These are phyloP conservation scores for Samsoniella hepiali DNA, from an alignment of 2,329 filamentous ascomycete species.

Conservation along the genomic window DNA sequence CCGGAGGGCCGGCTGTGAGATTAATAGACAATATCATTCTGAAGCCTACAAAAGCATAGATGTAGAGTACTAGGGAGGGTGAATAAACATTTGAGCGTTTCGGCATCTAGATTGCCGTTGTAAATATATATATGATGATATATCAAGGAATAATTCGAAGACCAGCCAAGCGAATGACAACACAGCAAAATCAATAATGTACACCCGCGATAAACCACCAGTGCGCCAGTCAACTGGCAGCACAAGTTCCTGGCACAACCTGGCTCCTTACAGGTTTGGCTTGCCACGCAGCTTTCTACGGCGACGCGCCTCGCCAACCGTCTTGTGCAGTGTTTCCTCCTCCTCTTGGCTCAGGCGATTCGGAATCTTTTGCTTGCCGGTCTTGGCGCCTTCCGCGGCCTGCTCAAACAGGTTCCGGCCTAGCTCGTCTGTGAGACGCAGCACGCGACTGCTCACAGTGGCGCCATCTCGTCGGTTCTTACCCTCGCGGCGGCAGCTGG, in stretches of 20 bases:
- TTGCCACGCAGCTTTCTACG: constrained; percentile 49
- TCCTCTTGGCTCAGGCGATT: constrained; percentile 51
- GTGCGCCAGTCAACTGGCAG: neutral
- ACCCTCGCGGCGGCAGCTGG: constrained; percentile 77
- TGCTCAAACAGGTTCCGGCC: constrained; percentile 67
- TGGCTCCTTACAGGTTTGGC: constrained; percentile 44
- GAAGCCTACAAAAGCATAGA: constrained; percentile 33
- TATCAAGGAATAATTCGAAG: neutral
- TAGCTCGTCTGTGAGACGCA: constrained; percentile 71
- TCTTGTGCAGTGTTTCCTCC: constrained; percentile 40
- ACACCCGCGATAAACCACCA: neutral
- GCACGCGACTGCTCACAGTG: constrained; percentile 78
- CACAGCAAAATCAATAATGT: neutral
- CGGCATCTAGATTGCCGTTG: neutral
- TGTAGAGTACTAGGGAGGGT: neutral
- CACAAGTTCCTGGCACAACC: neutral
- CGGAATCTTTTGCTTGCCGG: constrained; percentile 34
- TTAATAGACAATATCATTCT: constrained; percentile 93
- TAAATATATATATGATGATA: constrained; percentile 15
- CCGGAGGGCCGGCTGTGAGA: constrained; percentile 71
- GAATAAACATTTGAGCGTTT: neutral
- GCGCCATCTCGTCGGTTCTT: constrained; percentile 95
- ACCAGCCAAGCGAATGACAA: neutral
- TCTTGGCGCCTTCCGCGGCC: constrained; percentile 39
- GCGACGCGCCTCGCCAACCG: constrained; percentile 44